Base-by-base conservation (phyloP, 805 yeast genomes). In the Cephaloascus albidus region DNA sequence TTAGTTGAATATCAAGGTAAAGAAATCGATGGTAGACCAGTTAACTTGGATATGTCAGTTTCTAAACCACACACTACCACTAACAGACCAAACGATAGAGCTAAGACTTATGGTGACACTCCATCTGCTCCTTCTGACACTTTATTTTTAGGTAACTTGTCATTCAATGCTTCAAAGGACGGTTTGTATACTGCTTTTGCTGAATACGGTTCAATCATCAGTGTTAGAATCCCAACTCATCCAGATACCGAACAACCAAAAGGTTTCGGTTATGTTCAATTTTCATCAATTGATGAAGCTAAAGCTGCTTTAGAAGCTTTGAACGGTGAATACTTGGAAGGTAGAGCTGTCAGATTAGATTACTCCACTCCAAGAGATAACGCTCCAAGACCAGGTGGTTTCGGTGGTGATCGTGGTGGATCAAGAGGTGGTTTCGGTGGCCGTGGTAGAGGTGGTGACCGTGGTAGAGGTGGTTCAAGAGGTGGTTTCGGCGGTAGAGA, bases 241-340 rank as follows among this genome's bases (percentile, higher is more conserved):
- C 97, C 96, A 57, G 97, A 90, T 65, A 89, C 97, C 49, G 95
- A 88, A 64, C 96, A 90, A 71, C 95, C 95, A 65, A 93, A 93
- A 78, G 98, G 98, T 52, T 93, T 93, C 70, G 98, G 97, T 50
- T 93, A 93, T 67, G 96, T 90, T 42, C 97, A 93, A 70, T 90
- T 76, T 60, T 71, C 84, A 36, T 73, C 82, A 43, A 71, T 85
- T 48, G 97, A 89, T 35, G 95, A 86, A 62, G 97, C 98, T 52
- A 76, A 81, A 65, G 76, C 80, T 45, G 97, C 97, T 41, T 68
- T 85, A 47, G 87, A 82, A 48, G 89, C 84, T 42, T 65, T 88
- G 66, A 85, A 86, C 62, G 97, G 97, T 60, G 83, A 81, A 63
- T 76, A 79, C 70, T 73, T 93, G 53, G 88, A 79, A 47, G 95